Evolutionary conservation across 2,329 filamentous ascomycete genomes (phyloP), one percentile per base, ranked within the genome.

Genomic region (Cladosporium sp.): DNA sequence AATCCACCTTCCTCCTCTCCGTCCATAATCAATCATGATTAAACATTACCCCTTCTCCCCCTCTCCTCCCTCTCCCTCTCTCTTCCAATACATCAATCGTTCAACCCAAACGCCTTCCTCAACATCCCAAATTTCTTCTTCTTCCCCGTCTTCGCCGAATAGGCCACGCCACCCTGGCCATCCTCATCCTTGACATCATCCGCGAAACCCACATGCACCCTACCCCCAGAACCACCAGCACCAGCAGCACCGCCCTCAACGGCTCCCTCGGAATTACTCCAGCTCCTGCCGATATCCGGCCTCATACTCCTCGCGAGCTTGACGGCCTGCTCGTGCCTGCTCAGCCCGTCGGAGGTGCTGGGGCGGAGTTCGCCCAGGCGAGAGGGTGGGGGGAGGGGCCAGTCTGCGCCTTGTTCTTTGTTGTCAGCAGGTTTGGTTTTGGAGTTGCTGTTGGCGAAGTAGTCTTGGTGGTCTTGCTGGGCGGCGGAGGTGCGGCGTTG

Each of bases 71-170:
- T n/a, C n/a, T n/a, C n/a, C n/a, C n/a, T n/a, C n/a, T n/a, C n/a
- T n/a, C n/a, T 8, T 41, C n/a, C 9, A 9, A 17, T 3, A 48
- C 5, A 15, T 71, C 66, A 82, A 60, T 80, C 77, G 62, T 80
- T 69, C 43, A 83, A 65, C 43, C 76, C 73, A 68, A 89, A 86
- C 66, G 85, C 84, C 65, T 75, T 80, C 64, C 85, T 80, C 63
- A 89, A 68, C 49, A 74, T 70, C 37, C 77, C 76, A 67, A 89
- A 88, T 68, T 84, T 86, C 76, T 88, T 88, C 70, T 78, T 80
- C 66, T 73, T 75, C 40, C 67, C 64, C 5, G 65, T 68, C 45
- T 66, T 54, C 12, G 64, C 58, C 37, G 68, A 63, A 27, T 66
- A 62, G 2, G 64, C 60, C n/a, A n/a, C n/a, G 24, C 56, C 62